Conservation (phyloP, 768 basidiomycete species). For the Leucosporidium scottii region DNA sequence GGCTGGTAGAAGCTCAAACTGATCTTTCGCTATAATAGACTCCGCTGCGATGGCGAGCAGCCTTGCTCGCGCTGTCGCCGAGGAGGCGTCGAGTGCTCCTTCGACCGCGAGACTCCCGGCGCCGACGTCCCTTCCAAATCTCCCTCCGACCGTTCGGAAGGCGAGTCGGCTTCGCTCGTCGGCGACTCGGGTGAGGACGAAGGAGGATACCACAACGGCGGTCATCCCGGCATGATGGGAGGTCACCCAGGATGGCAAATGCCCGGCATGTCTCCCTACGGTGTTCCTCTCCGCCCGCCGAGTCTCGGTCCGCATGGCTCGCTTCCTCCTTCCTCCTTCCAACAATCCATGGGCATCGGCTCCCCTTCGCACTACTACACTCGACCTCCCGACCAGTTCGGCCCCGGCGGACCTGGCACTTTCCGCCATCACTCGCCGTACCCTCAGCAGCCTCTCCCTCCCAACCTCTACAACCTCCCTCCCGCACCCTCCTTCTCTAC, state of each 20-base stretch:
- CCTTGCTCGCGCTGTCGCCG: slow-evolving; percentile 31
- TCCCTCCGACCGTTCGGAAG: slow-evolving; percentile 10
- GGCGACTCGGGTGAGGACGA: slow-evolving; percentile 25
- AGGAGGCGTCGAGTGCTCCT: slow-evolving; percentile 28
- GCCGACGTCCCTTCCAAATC: slow-evolving; percentile 2
- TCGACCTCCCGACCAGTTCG: slow-evolving; percentile 4
- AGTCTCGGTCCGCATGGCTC: not conserved
- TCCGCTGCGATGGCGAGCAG: slow-evolving; percentile 28
- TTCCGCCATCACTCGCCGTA: slow-evolving; percentile 21
- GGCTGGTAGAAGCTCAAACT: not conserved
- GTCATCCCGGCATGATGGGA: not conserved
- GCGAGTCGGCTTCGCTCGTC: slow-evolving; percentile 17
- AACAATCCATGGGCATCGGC: not conserved
- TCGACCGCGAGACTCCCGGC: slow-evolving; percentile 17
- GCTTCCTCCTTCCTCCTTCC: slow-evolving; percentile 1
- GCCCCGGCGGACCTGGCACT: slow-evolving; percentile 9
- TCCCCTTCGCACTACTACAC: not conserved
- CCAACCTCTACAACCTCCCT: not conserved
- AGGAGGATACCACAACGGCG: not conserved
- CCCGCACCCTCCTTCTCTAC: not conserved
- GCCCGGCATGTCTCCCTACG: slow-evolving; percentile 17
- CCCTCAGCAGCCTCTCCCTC: slow-evolving; percentile 6
- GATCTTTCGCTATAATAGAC: not conserved
- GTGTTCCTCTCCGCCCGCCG: not conserved
- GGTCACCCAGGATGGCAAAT: too few species aligned